Conservation (phyloP, 768 basidiomycete genomes). For the Hortiboletus campestris region DNA sequence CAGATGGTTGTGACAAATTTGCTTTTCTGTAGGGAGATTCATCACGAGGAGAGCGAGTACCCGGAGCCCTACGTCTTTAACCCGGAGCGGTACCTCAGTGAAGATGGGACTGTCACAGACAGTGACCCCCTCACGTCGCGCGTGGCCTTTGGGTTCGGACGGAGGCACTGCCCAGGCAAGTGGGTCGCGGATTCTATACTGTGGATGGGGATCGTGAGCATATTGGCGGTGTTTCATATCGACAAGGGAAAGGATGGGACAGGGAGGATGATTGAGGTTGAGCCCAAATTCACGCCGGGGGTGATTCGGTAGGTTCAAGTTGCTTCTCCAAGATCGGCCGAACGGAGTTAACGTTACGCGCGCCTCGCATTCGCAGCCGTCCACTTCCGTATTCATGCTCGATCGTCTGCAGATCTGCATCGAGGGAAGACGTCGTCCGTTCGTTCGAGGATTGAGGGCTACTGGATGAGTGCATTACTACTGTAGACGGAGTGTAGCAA, state of each 20-base stretch:
- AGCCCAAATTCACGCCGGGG: conserved; percentile 31
- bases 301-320: conserved; percentile 34
- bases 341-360: conserved; percentile 13
- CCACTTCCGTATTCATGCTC: conserved; percentile 32
- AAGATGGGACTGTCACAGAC: conserved; percentile 25
- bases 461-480: background rate
- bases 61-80: conserved; percentile 23
- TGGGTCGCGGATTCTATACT: conserved; percentile 32
- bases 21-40: conserved; percentile 22
- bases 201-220: conserved; percentile 31
- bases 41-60: conserved; percentile 32
- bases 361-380: conserved; percentile 21
- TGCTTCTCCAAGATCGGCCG: conserved; percentile 4
- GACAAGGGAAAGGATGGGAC: conserved; percentile 22
- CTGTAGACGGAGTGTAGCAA: background rate
- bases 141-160: conserved; percentile 30
- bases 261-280: conserved; percentile 25
- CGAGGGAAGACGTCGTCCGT: conserved; percentile 20
- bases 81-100: conserved; percentile 26
- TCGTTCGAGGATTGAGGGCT: conserved; percentile 15
- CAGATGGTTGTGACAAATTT: background rate
- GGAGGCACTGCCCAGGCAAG: conserved; percentile 32
- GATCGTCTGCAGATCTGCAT: conserved; percentile 28
- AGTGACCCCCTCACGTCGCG: conserved; percentile 27
- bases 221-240: conserved; percentile 25